Evolutionary conservation across 805 yeast species (phyloP).

Genomic region (Huiozyma naganishii): DNA sequence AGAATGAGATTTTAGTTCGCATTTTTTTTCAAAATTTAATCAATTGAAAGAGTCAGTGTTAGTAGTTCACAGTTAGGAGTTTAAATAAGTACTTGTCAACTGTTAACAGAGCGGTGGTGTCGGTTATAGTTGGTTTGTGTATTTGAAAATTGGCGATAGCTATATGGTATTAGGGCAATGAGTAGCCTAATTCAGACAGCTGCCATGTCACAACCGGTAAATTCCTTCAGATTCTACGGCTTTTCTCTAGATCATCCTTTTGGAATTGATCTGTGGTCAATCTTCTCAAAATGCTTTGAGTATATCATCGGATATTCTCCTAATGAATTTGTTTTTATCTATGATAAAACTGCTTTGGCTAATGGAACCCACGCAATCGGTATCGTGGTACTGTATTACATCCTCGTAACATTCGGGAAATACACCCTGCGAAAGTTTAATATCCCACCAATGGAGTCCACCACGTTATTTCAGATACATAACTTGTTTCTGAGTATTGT

Average conservation of each 20-base stretch:
- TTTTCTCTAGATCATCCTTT: constrained; percentile 70
- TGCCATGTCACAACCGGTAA: neutral
- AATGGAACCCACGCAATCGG: constrained; percentile 51
- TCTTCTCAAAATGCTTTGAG: constrained; percentile 42
- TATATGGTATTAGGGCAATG: too few relatives aligned
- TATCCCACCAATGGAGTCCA: constrained; percentile 50
- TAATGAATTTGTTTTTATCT: constrained; percentile 46
- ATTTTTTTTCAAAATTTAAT: too few relatives aligned
- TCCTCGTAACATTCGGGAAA: constrained; percentile 58
- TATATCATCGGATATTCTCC: constrained; percentile 44
- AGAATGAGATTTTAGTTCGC: too few relatives aligned
- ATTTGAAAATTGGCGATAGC: too few relatives aligned
- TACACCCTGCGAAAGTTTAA: constrained; percentile 38
- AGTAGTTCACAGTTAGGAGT: too few relatives aligned
- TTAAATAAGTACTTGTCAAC: too few relatives aligned
- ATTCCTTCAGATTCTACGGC: constrained; percentile 23
- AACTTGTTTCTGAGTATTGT: constrained; percentile 51
- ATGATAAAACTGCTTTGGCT: constrained; percentile 48
- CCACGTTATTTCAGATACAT: constrained; percentile 58
- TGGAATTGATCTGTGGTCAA: constrained; percentile 57
- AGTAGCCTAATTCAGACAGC: too few relatives aligned
- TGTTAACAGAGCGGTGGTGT: too few relatives aligned
- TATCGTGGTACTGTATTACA: constrained; percentile 46
- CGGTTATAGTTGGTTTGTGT: too few relatives aligned
- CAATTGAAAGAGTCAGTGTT: too few relatives aligned